Evolutionary conservation across 257 asterid genomes (phyloP).

Genomic region (Plantago ovata): DNA sequence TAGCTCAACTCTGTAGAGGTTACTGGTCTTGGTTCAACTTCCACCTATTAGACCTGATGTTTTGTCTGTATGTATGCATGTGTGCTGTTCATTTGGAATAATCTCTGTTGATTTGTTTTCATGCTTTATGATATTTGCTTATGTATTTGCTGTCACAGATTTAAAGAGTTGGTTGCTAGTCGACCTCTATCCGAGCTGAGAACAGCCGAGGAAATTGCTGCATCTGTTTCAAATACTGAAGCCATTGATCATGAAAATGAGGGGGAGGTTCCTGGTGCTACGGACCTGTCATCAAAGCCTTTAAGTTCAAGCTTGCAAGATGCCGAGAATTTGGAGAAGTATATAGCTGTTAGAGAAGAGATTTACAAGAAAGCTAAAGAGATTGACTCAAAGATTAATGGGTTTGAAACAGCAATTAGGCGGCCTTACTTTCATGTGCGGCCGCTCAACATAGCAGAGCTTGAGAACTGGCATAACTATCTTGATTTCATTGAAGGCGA

Average conservation of each 20-base stretch:
- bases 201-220: slow-evolving; percentile 75
- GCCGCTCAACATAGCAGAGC: slow-evolving; percentile 83
- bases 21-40: too few species aligned
- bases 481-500: slow-evolving; percentile 86
- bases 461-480: slow-evolving; percentile 95
- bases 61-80: slow-evolving; percentile 2
- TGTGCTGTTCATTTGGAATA: neutral
- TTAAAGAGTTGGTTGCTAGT: slow-evolving; percentile 92
- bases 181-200: slow-evolving; percentile 79
- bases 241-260: slow-evolving; percentile 51
- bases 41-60: too few species aligned
- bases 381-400: slow-evolving; percentile 80
- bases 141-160: slow-evolving; percentile 42
- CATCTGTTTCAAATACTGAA: slow-evolving; percentile 47
- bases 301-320: slow-evolving; percentile 72
- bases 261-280: slow-evolving; percentile 54
- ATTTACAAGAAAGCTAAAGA: slow-evolving; percentile 86
- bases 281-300: slow-evolving; percentile 58
- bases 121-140: slow-evolving; percentile 14
- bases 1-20: too few species aligned
- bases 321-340: slow-evolving; percentile 98
- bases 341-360: slow-evolving; percentile 88
- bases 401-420: slow-evolving; percentile 90
- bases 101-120: slow-evolving; percentile 15
- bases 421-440: slow-evolving; percentile 99